These are phyloP conservation scores for Euphorbia tirucalli DNA, from an alignment of 345 rosid species.

Conservation along the genomic window DNA sequence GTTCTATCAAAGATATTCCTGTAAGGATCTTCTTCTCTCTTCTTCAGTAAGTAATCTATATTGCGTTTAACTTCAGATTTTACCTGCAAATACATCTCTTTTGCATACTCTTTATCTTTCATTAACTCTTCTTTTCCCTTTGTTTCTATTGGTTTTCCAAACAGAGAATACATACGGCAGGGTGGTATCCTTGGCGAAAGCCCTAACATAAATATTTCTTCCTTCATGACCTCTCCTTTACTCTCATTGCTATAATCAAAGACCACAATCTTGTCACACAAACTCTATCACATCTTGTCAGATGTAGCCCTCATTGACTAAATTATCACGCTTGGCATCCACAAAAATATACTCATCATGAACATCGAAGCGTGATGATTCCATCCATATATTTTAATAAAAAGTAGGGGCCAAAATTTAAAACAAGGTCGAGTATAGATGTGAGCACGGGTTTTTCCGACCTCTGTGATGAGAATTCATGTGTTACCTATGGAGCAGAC, in stretches of 20 bases:
- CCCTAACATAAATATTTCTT: slow-evolving; percentile 46
- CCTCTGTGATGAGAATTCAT: too few relatives aligned
- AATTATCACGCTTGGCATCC: too few relatives aligned
- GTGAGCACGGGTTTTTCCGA: too few relatives aligned
- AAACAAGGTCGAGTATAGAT: too few relatives aligned
- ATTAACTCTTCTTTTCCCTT: slow-evolving; percentile 50
- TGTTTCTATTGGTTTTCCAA: slow-evolving; percentile 63
- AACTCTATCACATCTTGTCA: background rate
- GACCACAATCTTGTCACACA: slow-evolving; percentile 1
- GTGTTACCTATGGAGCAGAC: too few relatives aligned
- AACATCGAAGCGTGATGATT: too few relatives aligned
- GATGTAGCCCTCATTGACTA: too few relatives aligned
- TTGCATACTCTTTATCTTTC: slow-evolving; percentile 52
- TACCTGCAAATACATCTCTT: slow-evolving; percentile 51
- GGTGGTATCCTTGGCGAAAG: slow-evolving; percentile 53
- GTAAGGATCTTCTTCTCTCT: slow-evolving; percentile 71
- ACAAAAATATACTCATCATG: too few relatives aligned
- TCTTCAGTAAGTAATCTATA: slow-evolving; percentile 68
- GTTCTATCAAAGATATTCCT: slow-evolving; percentile 56
- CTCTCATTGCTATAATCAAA: slow-evolving; percentile 46
- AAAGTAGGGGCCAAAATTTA: too few relatives aligned
- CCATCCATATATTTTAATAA: too few relatives aligned
- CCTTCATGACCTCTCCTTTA: slow-evolving; percentile 60
- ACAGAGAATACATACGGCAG: slow-evolving; percentile 61
- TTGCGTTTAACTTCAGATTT: slow-evolving; percentile 55